Percentiles rank a stretch among this genome's conserved stretches.
phyloP scores from a whole-genome alignment of 1,284 basidiomycete species.

The Fomes fomentarius region DNA sequence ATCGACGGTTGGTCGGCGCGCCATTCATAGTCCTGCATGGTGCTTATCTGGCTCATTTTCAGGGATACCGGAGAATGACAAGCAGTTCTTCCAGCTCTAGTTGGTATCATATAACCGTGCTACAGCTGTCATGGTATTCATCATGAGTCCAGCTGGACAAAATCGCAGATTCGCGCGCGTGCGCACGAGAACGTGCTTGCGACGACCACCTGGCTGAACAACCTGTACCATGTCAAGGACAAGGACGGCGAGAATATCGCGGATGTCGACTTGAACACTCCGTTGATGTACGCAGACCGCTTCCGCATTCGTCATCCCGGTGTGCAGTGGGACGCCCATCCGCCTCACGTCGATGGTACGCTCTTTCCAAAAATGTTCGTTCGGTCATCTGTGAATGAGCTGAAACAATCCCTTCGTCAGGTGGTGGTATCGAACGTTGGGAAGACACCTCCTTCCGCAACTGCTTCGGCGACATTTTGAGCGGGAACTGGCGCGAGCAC shows the following conservation, averaged over 20 bases:
- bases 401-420: slow-evolving; percentile 32
- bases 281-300: slow-evolving; percentile 81
- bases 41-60: not conserved
- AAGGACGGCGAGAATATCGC: slow-evolving; percentile 42
- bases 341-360: slow-evolving; percentile 79
- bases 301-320: slow-evolving; percentile 84
- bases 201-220: slow-evolving; percentile 63
- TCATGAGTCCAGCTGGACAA: slow-evolving; percentile 78
- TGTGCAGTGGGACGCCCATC: slow-evolving; percentile 62
- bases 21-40: not conserved
- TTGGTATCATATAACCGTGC: slow-evolving; percentile 34
- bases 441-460: slow-evolving; percentile 74
- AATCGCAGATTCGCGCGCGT: slow-evolving; percentile 71
- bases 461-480: slow-evolving; percentile 69
- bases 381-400: not conserved
- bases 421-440: slow-evolving; percentile 85
- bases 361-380: too few relatives aligned
- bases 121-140: not conserved
- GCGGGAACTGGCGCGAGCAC: slow-evolving; percentile 70
- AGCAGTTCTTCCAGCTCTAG: slow-evolving; percentile 78
- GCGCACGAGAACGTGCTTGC: slow-evolving; percentile 76
- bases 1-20: slow-evolving; percentile 45
- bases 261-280: slow-evolving; percentile 67
- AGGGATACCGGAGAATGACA: slow-evolving; percentile 61
- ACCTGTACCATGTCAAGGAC: slow-evolving; percentile 55